Percentiles rank a stretch among this genome's conserved stretches.
These are phyloP conservation scores for Xylaria arbuscula DNA, from an alignment of 2,329 filamentous ascomycete species.

Conservation along the genomic window DNA sequence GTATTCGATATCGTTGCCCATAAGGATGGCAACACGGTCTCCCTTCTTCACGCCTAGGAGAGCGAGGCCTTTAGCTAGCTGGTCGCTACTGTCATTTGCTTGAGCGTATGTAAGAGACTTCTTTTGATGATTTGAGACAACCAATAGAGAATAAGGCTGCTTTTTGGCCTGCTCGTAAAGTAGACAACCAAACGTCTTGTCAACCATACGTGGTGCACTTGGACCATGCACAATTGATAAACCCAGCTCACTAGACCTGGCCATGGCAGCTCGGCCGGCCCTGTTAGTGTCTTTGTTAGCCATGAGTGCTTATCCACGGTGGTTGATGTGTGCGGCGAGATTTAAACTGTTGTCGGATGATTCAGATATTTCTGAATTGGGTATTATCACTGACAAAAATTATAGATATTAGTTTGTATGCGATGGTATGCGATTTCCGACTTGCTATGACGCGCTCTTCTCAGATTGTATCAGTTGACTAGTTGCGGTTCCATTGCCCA, in stretches of 20 bases:
- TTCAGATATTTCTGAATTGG: neutral
- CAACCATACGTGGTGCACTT: neutral
- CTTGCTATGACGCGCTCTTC: neutral
- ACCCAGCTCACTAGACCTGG: neutral
- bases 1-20: neutral
- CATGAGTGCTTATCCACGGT: neutral
- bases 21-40: neutral
- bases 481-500: neutral
- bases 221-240: neutral
- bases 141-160: neutral
- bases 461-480: neutral
- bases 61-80: neutral
- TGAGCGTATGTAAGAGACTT: neutral
- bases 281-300: neutral
- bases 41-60: neutral
- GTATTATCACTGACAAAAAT: neutral
- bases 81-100: neutral
- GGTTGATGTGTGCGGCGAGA: neutral
- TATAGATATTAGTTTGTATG: neutral
- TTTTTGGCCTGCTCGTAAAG: neutral
- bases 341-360: neutral
- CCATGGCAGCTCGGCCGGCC: neutral
- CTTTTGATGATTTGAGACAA: neutral
- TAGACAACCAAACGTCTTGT: neutral
- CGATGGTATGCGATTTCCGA: neutral